Base-by-base conservation (phyloP, 2,329 filamentous ascomycete species). In the Sarocladiaceae sp. region DNA sequence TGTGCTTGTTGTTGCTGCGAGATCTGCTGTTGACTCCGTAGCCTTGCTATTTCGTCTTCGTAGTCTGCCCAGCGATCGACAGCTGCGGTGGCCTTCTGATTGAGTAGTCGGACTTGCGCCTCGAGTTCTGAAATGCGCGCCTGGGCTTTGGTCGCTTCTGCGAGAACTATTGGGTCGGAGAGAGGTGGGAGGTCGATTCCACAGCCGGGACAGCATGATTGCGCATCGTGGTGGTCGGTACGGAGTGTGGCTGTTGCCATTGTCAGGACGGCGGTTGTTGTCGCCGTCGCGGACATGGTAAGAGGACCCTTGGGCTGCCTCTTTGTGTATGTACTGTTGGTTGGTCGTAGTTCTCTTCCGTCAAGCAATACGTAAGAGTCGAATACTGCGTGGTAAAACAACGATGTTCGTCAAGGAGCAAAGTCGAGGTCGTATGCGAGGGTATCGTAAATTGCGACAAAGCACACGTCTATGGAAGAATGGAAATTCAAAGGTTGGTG, bases 41-140 rank as follows among this genome's bases (percentile, higher is more conserved):
- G 74, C 40, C 69, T 73, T 40, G 81, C 75, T 36, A 91, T 77
- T 65, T 91, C 86, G 67, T 90, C 87, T 70, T 93, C 88, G 75
- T 90, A 91, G 71, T 90, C 86, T 62, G 88, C 86, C 79, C 80
- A 84, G 64, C 78, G 79, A 66, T 83, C 79, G 56, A 82, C 77
- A 64, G 75, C 75, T 29, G 83, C 80, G 3, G 83, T 79, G 52
- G 86, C 85, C 68, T 88, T 90, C 59, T 87, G 76, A 66, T 84
- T 89, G 54, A 92, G 77, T 51, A 83, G 69, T 52, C 79, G 77
- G 51, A 92, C 82, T 62, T 91, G 87, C 31, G 79, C 76, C 67
- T 91, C 82, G 40, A 93, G 76, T 60, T 90, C 85, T 56, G 77
- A 71, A 61, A 89, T 85, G 62, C 82, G 77, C 55, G 76, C 71